Base-by-base conservation (phyloP, 441 rosid species). In the Populus tomentosa region DNA sequence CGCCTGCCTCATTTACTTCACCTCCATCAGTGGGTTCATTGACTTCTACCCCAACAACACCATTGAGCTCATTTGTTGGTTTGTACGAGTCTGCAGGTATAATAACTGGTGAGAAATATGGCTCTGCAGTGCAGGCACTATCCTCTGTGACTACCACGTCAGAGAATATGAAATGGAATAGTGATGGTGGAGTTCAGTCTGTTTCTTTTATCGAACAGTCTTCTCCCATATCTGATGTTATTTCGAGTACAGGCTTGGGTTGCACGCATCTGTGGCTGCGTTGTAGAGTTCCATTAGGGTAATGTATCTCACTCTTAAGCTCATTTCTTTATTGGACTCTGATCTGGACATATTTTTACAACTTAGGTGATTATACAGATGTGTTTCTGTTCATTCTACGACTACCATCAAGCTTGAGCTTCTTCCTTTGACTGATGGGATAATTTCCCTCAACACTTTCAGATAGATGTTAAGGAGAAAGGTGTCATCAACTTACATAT, bases 211-310 rank as follows among this genome's bases (percentile, higher is more conserved):
- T 77, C 78, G 82, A 81, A 78, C 90, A 79, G 71, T 72, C 84
- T 38, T 83, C 89, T 83, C 81, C 90, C 65, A 79, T 86, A 79
- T 79, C 91, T 75, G 94, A 91, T 81, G 89, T 87, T 69, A 86
- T 93, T 78, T 89, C 94, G 72, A 91, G 85, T 83, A 79, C 89
- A 72, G 94, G 90, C 80, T 83, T 89, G 62, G 90, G 91, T 24
- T 93, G 95, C 77, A 87, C 97, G 11, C 99, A 97, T 89, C 89
- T 94, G 71, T 97, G 98, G 98, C 89, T 97, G 84, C 98, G 92
- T 84, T 94, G 99, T 87, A 90, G 98, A 90, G 98, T 97, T 81
- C 99, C 99, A 50, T 82, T 97, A 66, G 99, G 99, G 99, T 97
- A 93, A 83, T 68, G 63, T 70, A 33, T 74, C 78, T 18, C 24